These are phyloP conservation scores for Coniochaeta prunicola DNA, from an alignment of 2,329 filamentous ascomycete species.

Conservation along the genomic window DNA sequence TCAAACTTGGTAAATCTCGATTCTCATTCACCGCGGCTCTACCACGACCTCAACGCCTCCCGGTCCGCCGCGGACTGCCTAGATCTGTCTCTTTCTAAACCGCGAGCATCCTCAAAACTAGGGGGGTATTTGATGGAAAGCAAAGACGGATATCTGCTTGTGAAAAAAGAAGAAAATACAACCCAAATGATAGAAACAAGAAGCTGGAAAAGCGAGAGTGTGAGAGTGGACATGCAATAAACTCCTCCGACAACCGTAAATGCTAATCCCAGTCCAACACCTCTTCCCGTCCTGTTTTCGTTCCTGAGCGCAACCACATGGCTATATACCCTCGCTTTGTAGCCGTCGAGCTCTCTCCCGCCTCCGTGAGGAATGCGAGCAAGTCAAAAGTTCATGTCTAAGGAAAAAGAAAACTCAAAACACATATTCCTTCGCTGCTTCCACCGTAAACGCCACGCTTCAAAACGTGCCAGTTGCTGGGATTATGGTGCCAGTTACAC, in stretches of 20 bases:
- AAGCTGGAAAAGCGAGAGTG: too few species aligned
- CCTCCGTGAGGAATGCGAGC: neutral
- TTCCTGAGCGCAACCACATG: neutral
- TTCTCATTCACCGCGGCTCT: neutral
- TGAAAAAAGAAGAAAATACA: neutral
- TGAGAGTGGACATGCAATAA: neutral
- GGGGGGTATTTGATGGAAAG: neutral
- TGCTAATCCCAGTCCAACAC: neutral
- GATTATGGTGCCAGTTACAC: neutral
- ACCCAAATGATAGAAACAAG: neutral
- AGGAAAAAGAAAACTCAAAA: neutral
- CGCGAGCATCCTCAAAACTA: neutral
- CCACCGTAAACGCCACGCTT: neutral
- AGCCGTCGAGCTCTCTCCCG: neutral
- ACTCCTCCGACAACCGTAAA: neutral
- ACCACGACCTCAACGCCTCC: neutral
- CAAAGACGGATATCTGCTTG: neutral
- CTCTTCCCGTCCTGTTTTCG: neutral
- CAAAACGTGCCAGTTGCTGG: neutral
- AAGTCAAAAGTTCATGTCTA: neutral
- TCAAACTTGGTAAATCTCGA: neutral
- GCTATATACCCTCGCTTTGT: neutral
- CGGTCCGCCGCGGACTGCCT: neutral
- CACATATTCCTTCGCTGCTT: neutral
- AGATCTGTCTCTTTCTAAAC: neutral